Evolutionary conservation across 2,329 filamentous ascomycete species (phyloP), one percentile per base, ranked within the genome.

Genomic region (Xylaria hypoxylon): DNA sequence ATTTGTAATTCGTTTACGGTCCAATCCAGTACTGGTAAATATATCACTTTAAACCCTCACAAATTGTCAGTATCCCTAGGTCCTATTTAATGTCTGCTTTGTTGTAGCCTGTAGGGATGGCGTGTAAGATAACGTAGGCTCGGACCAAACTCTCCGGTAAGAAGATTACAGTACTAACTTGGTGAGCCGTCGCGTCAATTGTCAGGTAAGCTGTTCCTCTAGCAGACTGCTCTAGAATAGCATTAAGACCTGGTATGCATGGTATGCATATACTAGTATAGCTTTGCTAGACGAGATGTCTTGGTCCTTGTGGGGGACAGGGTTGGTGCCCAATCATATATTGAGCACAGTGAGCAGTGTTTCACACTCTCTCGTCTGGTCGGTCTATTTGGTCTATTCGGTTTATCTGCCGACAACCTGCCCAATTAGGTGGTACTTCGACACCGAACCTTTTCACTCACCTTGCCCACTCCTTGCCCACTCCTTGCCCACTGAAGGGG

Each of bases 111-210:
- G n/a, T n/a, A n/a, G n/a, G n/a, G n/a, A n/a, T n/a, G n/a, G 35
- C 10, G 11, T 38, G 35, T 38, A 38, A n/a, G 58, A 28, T 17
- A 38, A n/a, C 42, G 22, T 55, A 28, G 31, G 7, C 26, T 19
- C 65, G 65, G 65, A 68, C 62, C n/a, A 53, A 53, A 48, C 44
- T 57, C 57, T 65, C 65, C 65, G 65, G 42, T 7, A 11, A 24
- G 5, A 28, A 44, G n/a, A 6, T n/a, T 15, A 40, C 35, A 58
- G 26, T 11, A n/a, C n/a, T 13, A 11, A 38, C 35, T 3, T 47
- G 50, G 33, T 38, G 28, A 56, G 64, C 55, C 13, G 35, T 56
- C 33, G 40, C 40, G 40, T 42, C 50, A 40, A 57, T 61, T 59
- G 19, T n/a, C 40, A 48, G 57, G 57, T 62, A 55, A 58, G 19